Conservation (phyloP, 441 rosid species). For the Bocquillonia castaneifolia region DNA sequence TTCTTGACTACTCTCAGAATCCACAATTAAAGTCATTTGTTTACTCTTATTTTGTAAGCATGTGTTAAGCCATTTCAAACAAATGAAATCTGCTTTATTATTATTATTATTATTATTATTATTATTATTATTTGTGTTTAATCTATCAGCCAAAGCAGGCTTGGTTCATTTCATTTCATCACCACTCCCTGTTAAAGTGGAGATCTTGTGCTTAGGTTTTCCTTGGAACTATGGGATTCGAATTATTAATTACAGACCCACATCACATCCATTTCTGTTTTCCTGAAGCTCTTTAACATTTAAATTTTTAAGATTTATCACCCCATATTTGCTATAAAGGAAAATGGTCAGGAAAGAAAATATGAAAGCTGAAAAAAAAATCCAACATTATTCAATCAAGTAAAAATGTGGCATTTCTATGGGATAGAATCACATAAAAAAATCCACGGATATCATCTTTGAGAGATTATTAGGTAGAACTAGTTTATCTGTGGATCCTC, state of each 20-base stretch:
- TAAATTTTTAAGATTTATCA: neutral
- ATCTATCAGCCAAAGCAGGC: neutral
- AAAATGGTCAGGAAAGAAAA: neutral
- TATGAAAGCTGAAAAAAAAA: neutral
- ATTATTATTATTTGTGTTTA: too few relatives aligned
- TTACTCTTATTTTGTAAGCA: conserved; percentile 3
- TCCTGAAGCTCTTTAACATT: too few relatives aligned
- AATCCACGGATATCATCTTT: neutral
- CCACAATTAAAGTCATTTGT: neutral
- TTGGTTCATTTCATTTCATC: neutral
- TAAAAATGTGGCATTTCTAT: neutral
- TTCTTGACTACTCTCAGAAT: neutral
- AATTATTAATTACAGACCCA: neutral
- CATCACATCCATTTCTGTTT: neutral
- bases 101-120: too few relatives aligned
- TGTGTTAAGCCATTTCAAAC: neutral
- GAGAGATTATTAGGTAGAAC: neutral
- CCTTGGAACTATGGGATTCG: neutral
- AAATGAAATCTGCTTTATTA: too few relatives aligned
- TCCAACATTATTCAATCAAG: neutral
- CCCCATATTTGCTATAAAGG: neutral
- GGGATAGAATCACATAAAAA: neutral
- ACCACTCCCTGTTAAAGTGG: neutral
- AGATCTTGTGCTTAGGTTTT: neutral
- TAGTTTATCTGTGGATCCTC: neutral